Conservation (phyloP, 345 rosid species). For the Psidium guajava region DNA sequence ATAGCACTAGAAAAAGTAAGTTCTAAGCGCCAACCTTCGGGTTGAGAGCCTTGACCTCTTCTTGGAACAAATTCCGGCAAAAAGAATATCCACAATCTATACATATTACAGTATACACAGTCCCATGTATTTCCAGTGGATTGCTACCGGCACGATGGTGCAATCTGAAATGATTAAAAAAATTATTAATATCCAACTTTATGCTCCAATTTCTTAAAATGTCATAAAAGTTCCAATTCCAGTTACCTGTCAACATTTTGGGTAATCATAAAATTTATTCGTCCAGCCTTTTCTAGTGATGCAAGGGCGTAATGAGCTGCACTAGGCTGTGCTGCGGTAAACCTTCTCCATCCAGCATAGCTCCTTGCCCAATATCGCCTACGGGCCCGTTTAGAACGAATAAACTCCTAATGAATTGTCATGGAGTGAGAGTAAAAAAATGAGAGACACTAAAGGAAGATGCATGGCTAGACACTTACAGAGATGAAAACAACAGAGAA, state of each 20-base stretch:
- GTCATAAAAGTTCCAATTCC: not conserved
- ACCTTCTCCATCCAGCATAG: constrained; percentile 90
- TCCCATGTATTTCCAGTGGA: constrained; percentile 85
- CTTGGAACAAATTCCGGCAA: constrained; percentile 51
- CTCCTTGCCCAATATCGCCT: constrained; percentile 96
- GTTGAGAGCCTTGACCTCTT: constrained; percentile 69
- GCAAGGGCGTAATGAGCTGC: constrained; percentile 71
- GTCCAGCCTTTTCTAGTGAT: constrained; percentile 71
- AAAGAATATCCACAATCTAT: constrained; percentile 65
- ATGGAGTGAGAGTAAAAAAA: not conserved
- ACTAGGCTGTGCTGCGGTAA: constrained; percentile 68
- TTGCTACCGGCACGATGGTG: constrained; percentile 88
- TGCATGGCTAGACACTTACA: not conserved
- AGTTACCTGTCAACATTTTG: constrained; percentile 86
- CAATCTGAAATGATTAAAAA: constrained; percentile 29
- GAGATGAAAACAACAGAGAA: not conserved
- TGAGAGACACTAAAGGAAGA: not conserved
- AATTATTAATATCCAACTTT: not conserved
- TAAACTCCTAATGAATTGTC: constrained; percentile 42
- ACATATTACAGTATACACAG: constrained; percentile 68
- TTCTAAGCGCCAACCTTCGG: constrained; percentile 47
- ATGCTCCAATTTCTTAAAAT: not conserved
- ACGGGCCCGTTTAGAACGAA: constrained; percentile 53
- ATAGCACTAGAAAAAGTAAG: not conserved
- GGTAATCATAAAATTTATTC: constrained; percentile 57